Conservation (phyloP, 2,329 filamentous ascomycete species). For the Tolypocladium sp. region DNA sequence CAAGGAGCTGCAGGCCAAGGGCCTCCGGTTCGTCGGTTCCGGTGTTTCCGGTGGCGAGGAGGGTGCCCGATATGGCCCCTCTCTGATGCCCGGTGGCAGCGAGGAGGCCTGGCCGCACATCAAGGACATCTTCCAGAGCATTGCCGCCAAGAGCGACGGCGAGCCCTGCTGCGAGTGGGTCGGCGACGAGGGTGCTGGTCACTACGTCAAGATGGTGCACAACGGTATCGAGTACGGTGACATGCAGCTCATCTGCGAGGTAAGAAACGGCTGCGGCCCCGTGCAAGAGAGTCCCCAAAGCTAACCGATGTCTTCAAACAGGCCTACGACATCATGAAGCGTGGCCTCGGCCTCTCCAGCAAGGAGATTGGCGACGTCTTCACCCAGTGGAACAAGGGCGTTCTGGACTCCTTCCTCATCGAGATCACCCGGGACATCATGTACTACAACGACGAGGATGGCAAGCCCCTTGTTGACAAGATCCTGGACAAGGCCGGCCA, state of each 20-base stretch:
- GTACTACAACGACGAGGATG: constrained; percentile 96
- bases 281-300: background rate
- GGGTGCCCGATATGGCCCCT: constrained; percentile 94
- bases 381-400: constrained; percentile 95
- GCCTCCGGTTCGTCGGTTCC: constrained; percentile 89
- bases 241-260: constrained; percentile 99
- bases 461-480: constrained; percentile 89
- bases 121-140: constrained; percentile 98
- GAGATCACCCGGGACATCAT: constrained; percentile 99
- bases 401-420: constrained; percentile 97
- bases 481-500: constrained; percentile 97
- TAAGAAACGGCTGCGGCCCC: constrained; percentile 31
- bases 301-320: constrained; percentile 23
- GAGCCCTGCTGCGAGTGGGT: constrained; percentile 99
- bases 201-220: constrained; percentile 99
- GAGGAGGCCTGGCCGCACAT: constrained; percentile 96
- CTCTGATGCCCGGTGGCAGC: constrained; percentile 97
- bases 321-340: constrained; percentile 99
- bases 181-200: constrained; percentile 96
- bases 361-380: constrained; percentile 97
- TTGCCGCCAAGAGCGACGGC: constrained; percentile 92
- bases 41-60: constrained; percentile 99
- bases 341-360: constrained; percentile 76
- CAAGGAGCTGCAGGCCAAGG: constrained; percentile 77
- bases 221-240: constrained; percentile 99